These are phyloP conservation scores for Erucastrum elatum DNA, from an alignment of 345 rosid species.

Conservation along the genomic window DNA sequence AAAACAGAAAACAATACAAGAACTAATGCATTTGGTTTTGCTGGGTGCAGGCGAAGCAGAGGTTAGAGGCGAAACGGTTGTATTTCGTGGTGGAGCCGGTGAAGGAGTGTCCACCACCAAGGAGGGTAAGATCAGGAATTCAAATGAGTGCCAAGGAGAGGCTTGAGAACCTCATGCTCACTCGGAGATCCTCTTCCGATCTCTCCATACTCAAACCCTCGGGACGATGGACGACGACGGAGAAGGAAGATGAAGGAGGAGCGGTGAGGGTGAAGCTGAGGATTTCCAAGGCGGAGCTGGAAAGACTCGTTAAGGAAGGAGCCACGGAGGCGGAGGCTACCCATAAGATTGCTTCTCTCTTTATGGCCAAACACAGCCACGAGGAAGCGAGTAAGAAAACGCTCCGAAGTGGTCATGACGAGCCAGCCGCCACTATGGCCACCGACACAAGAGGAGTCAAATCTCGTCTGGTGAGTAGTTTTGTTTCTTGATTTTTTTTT, in stretches of 20 bases:
- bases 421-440: slow-evolving; percentile 5
- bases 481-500: background rate
- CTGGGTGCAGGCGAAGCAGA: slow-evolving; percentile 42
- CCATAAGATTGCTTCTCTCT: slow-evolving; percentile 48
- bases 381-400: background rate
- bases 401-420: background rate
- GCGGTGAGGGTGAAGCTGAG: slow-evolving; percentile 63
- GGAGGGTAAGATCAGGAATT: slow-evolving; percentile 89
- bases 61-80: slow-evolving; percentile 67
- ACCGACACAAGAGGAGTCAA: slow-evolving; percentile 36
- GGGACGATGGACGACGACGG: slow-evolving; percentile 10
- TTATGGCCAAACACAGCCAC: slow-evolving; percentile 29
- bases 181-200: slow-evolving; percentile 84
- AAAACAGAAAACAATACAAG: background rate
- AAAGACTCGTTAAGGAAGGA: slow-evolving; percentile 66
- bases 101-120: slow-evolving; percentile 45
- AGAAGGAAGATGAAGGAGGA: slow-evolving; percentile 17
- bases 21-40: background rate
- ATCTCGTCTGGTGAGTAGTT: slow-evolving; percentile 55
- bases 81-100: slow-evolving; percentile 76
- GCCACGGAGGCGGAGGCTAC: slow-evolving; percentile 61
- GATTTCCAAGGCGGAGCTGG: slow-evolving; percentile 65
- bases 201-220: slow-evolving; percentile 55
- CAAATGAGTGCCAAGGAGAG: slow-evolving; percentile 81
- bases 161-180: slow-evolving; percentile 77